Base-by-base conservation (phyloP, 192 early-diverging fungal genomes). In the Backusella luteola region DNA sequence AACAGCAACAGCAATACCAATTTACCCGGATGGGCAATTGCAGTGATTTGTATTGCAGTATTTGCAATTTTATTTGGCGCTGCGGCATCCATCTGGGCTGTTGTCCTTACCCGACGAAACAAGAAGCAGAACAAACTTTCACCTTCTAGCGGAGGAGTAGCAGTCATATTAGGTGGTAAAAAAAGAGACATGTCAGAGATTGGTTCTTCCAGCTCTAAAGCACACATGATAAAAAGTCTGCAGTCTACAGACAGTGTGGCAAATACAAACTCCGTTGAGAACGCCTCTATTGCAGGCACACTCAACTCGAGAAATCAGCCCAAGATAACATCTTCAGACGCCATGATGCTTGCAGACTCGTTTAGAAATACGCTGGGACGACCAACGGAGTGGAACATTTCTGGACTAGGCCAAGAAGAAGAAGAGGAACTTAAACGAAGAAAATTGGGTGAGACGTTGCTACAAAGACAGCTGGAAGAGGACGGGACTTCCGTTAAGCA, bases 1-100 rank as follows among this genome's bases (percentile, higher is more conserved):
- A 38, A 35, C 34, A 73, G 17, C 14, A 59, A 35, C 14, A 53
- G 14, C 7, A 49, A 8, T 6, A 74, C n/a, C 12, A 38, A 38
- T 23, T 63, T 77, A 46, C 76, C 69, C 1, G 52, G 67, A 29
- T 82, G 81, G 81, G 59, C 66, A 8, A 82, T 82, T 49, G 81
- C 56, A 36, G 59, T 82, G 4, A 79, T 82, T 35, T 73, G 72
- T 23, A 74, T 77, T 52, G 81, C 71, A 4, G 32, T 67, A 38
- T 73, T 79, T 6, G 77, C 81, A 0, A 69, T 78, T 21, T 5
- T 75, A 52, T 35, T 29, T n/a, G 67, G 66, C 23, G 77, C 71
- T n/a, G 39, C 71, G 3, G 56, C 56, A 29, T 63, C n/a, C 11
- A 38, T 76, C 32, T 78, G 78, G 78, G 75, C 69, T 4, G 39